Evolutionary conservation across 208 protist genomes (phyloP).

Genomic region (Sergeia podlipaevii): DNA sequence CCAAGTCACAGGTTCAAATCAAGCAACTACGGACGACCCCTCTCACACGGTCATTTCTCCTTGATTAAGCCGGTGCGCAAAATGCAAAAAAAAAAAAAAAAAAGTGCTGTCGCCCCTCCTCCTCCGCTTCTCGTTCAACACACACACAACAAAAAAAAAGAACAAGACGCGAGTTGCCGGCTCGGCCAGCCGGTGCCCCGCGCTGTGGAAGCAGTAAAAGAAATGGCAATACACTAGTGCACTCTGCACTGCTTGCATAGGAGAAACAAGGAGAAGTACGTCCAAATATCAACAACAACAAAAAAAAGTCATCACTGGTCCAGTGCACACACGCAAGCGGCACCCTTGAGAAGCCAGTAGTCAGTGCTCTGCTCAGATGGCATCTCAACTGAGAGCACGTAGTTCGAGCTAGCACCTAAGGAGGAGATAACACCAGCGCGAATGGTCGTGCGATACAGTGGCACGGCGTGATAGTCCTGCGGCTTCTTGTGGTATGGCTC

Average conservation of each 20-base stretch:
- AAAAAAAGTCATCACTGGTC: constrained; percentile 20
- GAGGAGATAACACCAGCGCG: constrained; percentile 94
- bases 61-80: too few relatives aligned
- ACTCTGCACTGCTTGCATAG: not conserved
- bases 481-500: constrained; percentile 86
- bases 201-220: not conserved
- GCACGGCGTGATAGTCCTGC: constrained; percentile 68
- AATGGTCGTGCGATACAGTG: constrained; percentile 95
- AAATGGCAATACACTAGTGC: not conserved
- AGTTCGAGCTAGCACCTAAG: constrained; percentile 96
- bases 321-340: constrained; percentile 86
- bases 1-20: too few relatives aligned
- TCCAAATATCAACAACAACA: not conserved
- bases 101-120: too few relatives aligned
- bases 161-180: too few relatives aligned
- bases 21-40: too few relatives aligned
- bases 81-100: constrained; percentile 11
- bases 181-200: too few relatives aligned
- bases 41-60: too few relatives aligned
- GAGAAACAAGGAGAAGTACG: not conserved
- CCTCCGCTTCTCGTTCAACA: too few relatives aligned
- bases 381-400: constrained; percentile 89
- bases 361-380: constrained; percentile 77
- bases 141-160: too few relatives aligned
- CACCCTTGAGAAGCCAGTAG: constrained; percentile 92